These are phyloP conservation scores for Claviceps spartinae DNA, from an alignment of 2,329 filamentous ascomycete genomes.

Conservation along the genomic window DNA sequence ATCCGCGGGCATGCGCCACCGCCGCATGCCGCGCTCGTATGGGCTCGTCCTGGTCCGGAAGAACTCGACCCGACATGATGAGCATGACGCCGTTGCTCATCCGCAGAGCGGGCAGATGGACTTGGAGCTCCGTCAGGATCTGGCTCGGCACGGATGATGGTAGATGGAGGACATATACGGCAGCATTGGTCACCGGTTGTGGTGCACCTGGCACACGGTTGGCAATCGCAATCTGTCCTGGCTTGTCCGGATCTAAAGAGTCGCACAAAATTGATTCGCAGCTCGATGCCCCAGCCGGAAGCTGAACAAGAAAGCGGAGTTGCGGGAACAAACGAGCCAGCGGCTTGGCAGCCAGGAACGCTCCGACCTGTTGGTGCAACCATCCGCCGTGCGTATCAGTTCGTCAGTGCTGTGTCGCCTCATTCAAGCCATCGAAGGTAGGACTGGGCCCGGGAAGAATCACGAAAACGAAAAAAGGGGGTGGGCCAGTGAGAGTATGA, in stretches of 20 bases:
- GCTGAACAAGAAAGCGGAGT: neutral
- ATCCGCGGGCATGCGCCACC: neutral
- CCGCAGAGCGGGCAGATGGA: neutral
- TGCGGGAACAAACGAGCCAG: neutral
- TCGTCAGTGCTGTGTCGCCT: neutral
- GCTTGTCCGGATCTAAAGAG: neutral
- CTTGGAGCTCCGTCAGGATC: conserved; percentile 1
- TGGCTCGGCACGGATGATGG: neutral
- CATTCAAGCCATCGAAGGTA: neutral
- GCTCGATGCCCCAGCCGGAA: neutral
- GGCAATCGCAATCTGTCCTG: neutral
- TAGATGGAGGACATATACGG: conserved; percentile 6
- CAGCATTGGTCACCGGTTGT: conserved; percentile 1
- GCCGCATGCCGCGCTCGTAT: neutral
- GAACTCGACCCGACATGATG: neutral
- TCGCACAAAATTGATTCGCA: neutral
- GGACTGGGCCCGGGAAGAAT: neutral
- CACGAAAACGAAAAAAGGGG: neutral
- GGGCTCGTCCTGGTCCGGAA: neutral
- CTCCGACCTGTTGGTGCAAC: neutral
- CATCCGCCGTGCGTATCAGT: too few relatives aligned
- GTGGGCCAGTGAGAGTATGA: too few relatives aligned
- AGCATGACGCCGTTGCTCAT: conserved; percentile 2
- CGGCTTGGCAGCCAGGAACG: neutral
- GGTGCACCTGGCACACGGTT: neutral